Conservation (phyloP, 495 filamentous ascomycete species). For the Hypoxylon crocopeplum region DNA sequence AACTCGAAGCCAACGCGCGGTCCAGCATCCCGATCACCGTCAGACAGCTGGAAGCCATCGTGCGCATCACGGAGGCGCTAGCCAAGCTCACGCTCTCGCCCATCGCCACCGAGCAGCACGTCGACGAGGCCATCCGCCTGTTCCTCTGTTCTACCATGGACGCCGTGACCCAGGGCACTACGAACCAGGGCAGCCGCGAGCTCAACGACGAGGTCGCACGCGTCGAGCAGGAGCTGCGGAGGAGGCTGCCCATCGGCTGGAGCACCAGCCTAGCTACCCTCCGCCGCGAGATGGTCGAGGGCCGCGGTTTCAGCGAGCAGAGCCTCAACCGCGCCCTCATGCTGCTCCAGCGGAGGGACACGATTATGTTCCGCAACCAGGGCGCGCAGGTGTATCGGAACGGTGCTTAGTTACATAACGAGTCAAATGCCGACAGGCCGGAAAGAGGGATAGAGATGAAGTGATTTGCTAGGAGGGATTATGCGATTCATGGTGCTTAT, state of each 20-base stretch:
- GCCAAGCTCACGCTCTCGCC: conserved; percentile 88
- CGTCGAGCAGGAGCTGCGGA: conserved; percentile 89
- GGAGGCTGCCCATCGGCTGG: conserved; percentile 92
- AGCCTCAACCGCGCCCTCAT: conserved; percentile 83
- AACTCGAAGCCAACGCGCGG: conserved; percentile 83
- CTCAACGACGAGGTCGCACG: conserved; percentile 86
- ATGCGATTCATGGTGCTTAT: conserved; percentile 20
- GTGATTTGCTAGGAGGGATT: background rate
- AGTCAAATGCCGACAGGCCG: background rate
- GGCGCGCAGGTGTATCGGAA: conserved; percentile 88
- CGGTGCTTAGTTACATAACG: conserved; percentile 43
- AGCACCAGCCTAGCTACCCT: conserved; percentile 87
- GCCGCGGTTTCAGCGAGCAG: conserved; percentile 84
- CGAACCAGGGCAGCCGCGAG: conserved; percentile 80
- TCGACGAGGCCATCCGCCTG: conserved; percentile 96
- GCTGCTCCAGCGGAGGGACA: conserved; percentile 86
- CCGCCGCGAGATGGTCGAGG: conserved; percentile 87
- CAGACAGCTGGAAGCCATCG: conserved; percentile 94
- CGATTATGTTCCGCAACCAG: conserved; percentile 87
- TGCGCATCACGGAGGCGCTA: conserved; percentile 95
- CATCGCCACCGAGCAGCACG: conserved; percentile 86
- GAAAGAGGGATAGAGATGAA: background rate
- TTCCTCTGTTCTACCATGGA: conserved; percentile 99
- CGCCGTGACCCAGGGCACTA: conserved; percentile 87
- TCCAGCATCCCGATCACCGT: conserved; percentile 97